Evolutionary conservation across 257 asterid species (phyloP), one percentile per base, ranked within the genome.

Genomic region (Rauvolfia tetraphylla): DNA sequence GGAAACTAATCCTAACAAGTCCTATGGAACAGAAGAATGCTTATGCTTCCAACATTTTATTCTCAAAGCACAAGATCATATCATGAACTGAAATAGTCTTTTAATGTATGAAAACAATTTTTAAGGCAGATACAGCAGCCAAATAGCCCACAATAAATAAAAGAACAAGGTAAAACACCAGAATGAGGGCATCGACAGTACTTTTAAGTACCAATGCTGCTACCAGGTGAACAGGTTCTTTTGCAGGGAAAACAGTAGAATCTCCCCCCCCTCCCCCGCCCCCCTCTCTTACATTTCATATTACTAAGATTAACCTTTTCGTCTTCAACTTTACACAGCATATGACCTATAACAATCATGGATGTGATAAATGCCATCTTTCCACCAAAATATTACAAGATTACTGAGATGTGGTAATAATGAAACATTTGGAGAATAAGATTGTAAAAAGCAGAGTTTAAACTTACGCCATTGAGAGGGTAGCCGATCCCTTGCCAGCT

Each of bases 401-500:
- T 36, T 44, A 23, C 7, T 8, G 31, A 49, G 20, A 13, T 38
- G 13, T 15, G 2, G 59, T 2, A 39, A 38, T 46, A 57, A 17
- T 9, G 11, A 39, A 11, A 73, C n/a, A 6, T 36, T 5, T 11
- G 29, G 27, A 25, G 34, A 68, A 56, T 1, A 31, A 12, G 22
- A 62, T 66, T 9, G 5, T 5, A 6, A 31, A 4, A 13, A 34
- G 15, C 2, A 11, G 10, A 11, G 12, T 41, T 41, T 46, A 51
- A 34, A 88, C 97, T 82, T 86, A 93, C 97, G 97, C 99, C 99
- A 95, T 93, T 34, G 99, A 95, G 68, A 95, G 97, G 58, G 99
- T 95, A 68, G 99, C 98, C 42, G 99, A 93, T 75, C 97, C 98
- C 85, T 93, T 93, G 80, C 98, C 98, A 81, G 98, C 99, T 88